Evolutionary conservation across 2,329 filamentous ascomycete genomes (phyloP).

Genomic region (Xylaria sp.): DNA sequence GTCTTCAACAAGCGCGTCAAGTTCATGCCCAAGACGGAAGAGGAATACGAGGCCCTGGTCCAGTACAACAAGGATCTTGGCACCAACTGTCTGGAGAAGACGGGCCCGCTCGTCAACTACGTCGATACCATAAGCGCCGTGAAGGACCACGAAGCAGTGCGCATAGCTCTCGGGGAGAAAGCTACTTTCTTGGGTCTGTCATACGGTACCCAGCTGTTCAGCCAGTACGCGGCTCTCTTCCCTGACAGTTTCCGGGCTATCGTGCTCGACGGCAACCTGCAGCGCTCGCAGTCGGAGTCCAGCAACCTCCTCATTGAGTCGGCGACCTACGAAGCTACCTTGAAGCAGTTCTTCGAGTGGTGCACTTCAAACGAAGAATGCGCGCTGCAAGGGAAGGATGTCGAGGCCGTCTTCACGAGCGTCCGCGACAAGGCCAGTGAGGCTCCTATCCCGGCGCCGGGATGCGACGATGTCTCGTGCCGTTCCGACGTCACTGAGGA

Average conservation of each 20-base stretch:
- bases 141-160: slow-evolving; percentile 50
- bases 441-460: slow-evolving; percentile 52
- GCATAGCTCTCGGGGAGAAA: slow-evolving; percentile 46
- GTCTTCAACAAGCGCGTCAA: slow-evolving; percentile 53
- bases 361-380: slow-evolving; percentile 49
- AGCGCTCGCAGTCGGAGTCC: slow-evolving; percentile 54
- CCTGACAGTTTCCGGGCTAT: slow-evolving; percentile 56
- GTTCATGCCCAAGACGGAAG: slow-evolving; percentile 52
- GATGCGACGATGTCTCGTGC: slow-evolving; percentile 48
- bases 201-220: slow-evolving; percentile 58
- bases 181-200: slow-evolving; percentile 54
- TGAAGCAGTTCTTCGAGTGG: slow-evolving; percentile 54
- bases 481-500: slow-evolving; percentile 48
- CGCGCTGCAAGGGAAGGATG: slow-evolving; percentile 48
- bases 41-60: slow-evolving; percentile 52
- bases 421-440: slow-evolving; percentile 48
- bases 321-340: slow-evolving; percentile 51
- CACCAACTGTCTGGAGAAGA: slow-evolving; percentile 54
- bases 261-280: slow-evolving; percentile 58
- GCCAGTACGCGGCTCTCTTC: slow-evolving; percentile 57
- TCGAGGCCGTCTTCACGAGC: slow-evolving; percentile 42
- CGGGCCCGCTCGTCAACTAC: slow-evolving; percentile 54
- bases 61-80: slow-evolving; percentile 54
- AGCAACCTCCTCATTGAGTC: slow-evolving; percentile 52
- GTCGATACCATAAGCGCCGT: slow-evolving; percentile 54